Base-by-base conservation (phyloP, 192 early-diverging fungal species). In the Linderina pennispora region DNA sequence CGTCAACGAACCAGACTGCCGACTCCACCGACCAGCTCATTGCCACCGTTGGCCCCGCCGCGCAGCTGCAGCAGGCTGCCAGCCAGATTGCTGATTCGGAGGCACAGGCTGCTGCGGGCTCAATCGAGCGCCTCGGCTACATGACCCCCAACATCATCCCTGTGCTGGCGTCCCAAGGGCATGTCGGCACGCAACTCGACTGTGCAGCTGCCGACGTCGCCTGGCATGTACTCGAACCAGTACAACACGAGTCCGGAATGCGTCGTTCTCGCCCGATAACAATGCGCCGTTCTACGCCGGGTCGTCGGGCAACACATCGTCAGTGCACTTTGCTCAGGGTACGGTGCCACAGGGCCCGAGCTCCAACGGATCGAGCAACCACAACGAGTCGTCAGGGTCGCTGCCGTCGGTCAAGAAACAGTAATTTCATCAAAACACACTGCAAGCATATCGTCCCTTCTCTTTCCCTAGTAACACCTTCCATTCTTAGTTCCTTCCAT, bases 131-230 rank as follows among this genome's bases (percentile, higher is more conserved):
- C 10, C 55, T 76, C 2, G 74, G 74, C 2, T 76, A 76, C 39
- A 55, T 76, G 59, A 70, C 74, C 32, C 74, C 74, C 15, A 62
- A 68, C 15, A 69, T 69, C 22, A 57, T 65, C 9, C 61, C 68
- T 1, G 41, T 57, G 16, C 48, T 72, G 24, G 68, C 68, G 7
- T 55, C 55, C 17, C 58, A 68, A 53, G 53, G 58, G 36, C 45
- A 39, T 18, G 2, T 21, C 24, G 36, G 46, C 32, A 14, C 51
- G 48, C 17, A 44, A 43, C 21, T 48, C 56, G 9, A 33, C 35
- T 1, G 48, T 40, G 13, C 34, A 41, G 28, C 28, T 31, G 28
- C 28, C 28, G 28, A 31, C 28, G 11, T 8, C 11, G 28, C 11
- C 28, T 5, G 11, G 28, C 28, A 5, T 11, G 28, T 39, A 31